These are phyloP conservation scores for Aspergillus jensenii DNA, from an alignment of 2,329 filamentous ascomycete species.

Conservation along the genomic window DNA sequence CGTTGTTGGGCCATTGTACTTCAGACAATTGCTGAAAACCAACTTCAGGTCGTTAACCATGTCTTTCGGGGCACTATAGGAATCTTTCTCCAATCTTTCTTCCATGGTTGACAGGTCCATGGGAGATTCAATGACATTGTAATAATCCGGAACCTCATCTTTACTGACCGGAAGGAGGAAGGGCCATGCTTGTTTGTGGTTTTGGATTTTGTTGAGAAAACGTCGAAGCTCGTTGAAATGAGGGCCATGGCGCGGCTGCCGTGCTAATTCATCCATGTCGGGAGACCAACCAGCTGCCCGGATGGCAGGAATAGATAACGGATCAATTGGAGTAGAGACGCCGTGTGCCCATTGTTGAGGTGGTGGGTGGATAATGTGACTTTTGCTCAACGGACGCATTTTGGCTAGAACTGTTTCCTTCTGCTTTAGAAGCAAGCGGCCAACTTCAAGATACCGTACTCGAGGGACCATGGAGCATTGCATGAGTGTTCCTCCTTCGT, in stretches of 20 bases:
- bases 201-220: conserved; percentile 91
- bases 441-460: conserved; percentile 88
- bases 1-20: conserved; percentile 94
- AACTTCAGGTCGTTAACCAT: conserved; percentile 86
- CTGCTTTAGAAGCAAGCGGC: conserved; percentile 93
- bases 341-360: conserved; percentile 83
- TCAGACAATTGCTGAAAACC: conserved; percentile 90
- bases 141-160: conserved; percentile 96
- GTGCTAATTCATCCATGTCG: conserved; percentile 94
- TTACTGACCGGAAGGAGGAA: conserved; percentile 91
- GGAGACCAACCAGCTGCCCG: conserved; percentile 90
- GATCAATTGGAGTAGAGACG: conserved; percentile 69
- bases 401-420: conserved; percentile 94
- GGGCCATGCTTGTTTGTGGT: conserved; percentile 89
- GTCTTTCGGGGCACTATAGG: conserved; percentile 86
- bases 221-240: conserved; percentile 94
- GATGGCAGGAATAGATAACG: conserved; percentile 82
- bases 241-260: conserved; percentile 90
- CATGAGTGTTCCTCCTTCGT: conserved; percentile 98
- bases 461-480: conserved; percentile 96
- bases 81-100: conserved; percentile 85
- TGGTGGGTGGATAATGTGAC: conserved; percentile 80
- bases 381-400: conserved; percentile 85
- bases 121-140: conserved; percentile 94
- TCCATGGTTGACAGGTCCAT: conserved; percentile 98